A percentile compares a stretch with the other conserved stretches of the same genome.
phyloP scores from a whole-genome alignment of 2,329 filamentous ascomycete genomes.

The Trichoderma pleuroti region DNA sequence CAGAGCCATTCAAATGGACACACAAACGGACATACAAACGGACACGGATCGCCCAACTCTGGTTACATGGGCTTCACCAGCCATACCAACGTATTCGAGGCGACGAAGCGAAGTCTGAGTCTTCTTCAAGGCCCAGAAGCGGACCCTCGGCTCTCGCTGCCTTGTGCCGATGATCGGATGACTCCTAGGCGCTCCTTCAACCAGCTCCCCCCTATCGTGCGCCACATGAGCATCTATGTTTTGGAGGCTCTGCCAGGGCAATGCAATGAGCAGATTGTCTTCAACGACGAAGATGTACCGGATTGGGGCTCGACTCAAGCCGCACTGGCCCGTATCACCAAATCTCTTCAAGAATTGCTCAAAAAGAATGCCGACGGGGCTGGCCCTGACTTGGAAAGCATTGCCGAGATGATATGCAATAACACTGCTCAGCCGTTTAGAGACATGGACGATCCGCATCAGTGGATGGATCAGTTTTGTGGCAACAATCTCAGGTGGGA shows the following conservation, averaged over 20 bases:
- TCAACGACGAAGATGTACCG: not conserved
- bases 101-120: conserved; percentile 39
- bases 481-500: conserved; percentile 44
- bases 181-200: not conserved
- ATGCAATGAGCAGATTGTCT: conserved; percentile 24
- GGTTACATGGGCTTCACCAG: conserved; percentile 45
- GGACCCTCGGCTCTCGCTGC: conserved; percentile 6
- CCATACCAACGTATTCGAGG: conserved; percentile 40
- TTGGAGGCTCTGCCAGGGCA: conserved; percentile 36
- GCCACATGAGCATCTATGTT: conserved; percentile 38
- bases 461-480: conserved; percentile 40
- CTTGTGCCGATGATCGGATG: not conserved
- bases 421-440: conserved; percentile 40
- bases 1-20: not conserved
- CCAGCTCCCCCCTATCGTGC: conserved; percentile 12
- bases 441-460: conserved; percentile 31
- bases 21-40: not conserved
- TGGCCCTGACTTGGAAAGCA: conserved; percentile 33
- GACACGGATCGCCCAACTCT: not conserved
- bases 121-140: conserved; percentile 28
- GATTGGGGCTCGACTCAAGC: conserved; percentile 32
- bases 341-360: conserved; percentile 26
- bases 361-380: conserved; percentile 22
- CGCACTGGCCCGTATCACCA: conserved; percentile 29
- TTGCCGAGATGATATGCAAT: conserved; percentile 36